Base-by-base conservation (phyloP, 495 filamentous ascomycete genomes). In the Penicillium chermesinum region DNA sequence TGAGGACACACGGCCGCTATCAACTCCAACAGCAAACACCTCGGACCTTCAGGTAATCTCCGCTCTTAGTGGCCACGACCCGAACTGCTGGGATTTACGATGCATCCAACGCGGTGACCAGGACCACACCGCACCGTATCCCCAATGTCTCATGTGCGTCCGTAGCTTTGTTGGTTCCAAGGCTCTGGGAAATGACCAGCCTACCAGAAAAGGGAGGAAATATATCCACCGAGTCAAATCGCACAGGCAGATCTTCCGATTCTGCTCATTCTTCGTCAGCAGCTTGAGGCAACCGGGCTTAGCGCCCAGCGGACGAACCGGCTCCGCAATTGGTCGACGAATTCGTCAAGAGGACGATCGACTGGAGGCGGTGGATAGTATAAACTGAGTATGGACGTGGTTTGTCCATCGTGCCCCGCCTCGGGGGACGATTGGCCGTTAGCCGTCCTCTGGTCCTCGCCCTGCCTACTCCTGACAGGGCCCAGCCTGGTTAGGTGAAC, bases 61-160 rank as follows among this genome's bases (percentile, higher is more conserved):
- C 52, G 44, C 52, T 50, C 44, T 44, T 25, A 48, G 53, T 52
- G 48, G 48, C 36, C 7, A 45, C 35, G 27, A 41, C 40, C 53
- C 48, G 48, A 27, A 32, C 22, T 50, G 40, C n/a, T 37, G 53
- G 53, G 53, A 38, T 48, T 16, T 10, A 19, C 13, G 35, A 10
- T 40, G 40, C 44, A 44, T 37, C 21, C 38, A 39, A 10, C 16
- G 3, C 7, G 9, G 15, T 12, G 45, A 43, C 36, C 17, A 48
- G 9, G 32, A 33, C 40, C 44, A 44, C 35, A 49, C 40, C 44
- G 40, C 35, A 49, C 45, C 35, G 46, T 36, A 48, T 44, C 32
- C 17, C 43, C n/a, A 37, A n/a, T 18, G 10, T 7, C 16, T 14
- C 3, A 9, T 14, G 21, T 14, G 40, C n/a, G 3, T 41, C 16